phyloP scores from a whole-genome alignment of 176 grass and related monocot genomes.

The Aegilops sharonensis region DNA sequence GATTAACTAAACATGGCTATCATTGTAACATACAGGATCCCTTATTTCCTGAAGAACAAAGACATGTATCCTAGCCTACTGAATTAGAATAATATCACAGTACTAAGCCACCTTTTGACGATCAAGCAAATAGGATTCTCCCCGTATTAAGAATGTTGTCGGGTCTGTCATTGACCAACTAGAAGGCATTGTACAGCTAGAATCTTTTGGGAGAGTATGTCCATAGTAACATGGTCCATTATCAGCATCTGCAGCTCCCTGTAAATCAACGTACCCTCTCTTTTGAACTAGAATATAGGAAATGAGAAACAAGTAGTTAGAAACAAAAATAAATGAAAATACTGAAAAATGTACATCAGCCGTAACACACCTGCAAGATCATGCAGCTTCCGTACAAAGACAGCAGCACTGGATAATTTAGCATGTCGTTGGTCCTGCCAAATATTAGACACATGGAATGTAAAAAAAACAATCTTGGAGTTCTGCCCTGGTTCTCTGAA shows the following conservation, averaged over 20 bases:
- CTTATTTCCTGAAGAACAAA: background rate
- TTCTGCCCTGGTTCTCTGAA: background rate
- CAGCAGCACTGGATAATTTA: constrained; percentile 80
- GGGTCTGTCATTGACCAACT: constrained; percentile 89
- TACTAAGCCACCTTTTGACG: constrained; percentile 63
- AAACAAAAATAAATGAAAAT: background rate
- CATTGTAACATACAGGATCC: background rate
- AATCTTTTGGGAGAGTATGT: constrained; percentile 88
- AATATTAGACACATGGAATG: constrained; percentile 28
- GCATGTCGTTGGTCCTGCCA: constrained; percentile 65
- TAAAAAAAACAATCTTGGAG: constrained; percentile 7
- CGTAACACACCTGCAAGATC: constrained; percentile 76
- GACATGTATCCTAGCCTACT: constrained; percentile 11
- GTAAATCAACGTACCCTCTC: constrained; percentile 80
- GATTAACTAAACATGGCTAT: constrained; percentile 3
- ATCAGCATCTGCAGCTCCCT: constrained; percentile 58
- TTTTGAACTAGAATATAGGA: constrained; percentile 66
- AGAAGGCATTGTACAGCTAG: constrained; percentile 48
- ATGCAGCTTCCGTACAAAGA: constrained; percentile 79
- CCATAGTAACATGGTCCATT: constrained; percentile 62
- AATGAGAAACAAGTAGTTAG: constrained; percentile 21
- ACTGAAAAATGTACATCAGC: constrained; percentile 16
- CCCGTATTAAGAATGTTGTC: constrained; percentile 87
- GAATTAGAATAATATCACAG: background rate
- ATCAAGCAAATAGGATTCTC: constrained; percentile 83